A percentile compares a stretch with the other conserved stretches of the same genome.
Conservation (phyloP, 345 rosid genomes). For the Eucalyptus leucophloia region DNA sequence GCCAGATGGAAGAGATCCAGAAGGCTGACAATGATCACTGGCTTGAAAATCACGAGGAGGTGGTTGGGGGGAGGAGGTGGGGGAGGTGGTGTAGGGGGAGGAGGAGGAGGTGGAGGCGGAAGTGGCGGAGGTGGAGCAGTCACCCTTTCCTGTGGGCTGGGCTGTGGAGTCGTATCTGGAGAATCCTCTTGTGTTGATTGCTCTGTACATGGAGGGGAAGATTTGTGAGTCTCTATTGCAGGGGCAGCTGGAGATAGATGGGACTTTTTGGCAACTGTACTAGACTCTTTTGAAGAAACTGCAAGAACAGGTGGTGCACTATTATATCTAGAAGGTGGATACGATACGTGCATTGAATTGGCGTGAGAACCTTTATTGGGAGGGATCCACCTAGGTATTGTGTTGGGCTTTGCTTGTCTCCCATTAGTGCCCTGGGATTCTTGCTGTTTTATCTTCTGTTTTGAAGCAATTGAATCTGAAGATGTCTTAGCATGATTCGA, state of each 20-base stretch:
- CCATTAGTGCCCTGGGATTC: conserved; percentile 40
- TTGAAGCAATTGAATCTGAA: conserved; percentile 32
- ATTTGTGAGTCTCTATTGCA: conserved; percentile 16
- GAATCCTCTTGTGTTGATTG: conserved; percentile 4
- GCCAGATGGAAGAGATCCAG: conserved; percentile 1
- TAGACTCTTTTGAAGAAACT: conserved; percentile 41
- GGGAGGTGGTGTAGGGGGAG: neutral
- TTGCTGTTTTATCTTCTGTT: conserved; percentile 52
- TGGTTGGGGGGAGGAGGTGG: conserved; percentile 12
- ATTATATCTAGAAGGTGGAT: conserved; percentile 68
- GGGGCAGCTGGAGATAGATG: conserved; percentile 9
- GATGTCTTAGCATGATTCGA: conserved; percentile 22
- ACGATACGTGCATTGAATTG: conserved; percentile 71
- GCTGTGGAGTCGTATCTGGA: conserved; percentile 2
- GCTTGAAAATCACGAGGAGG: neutral
- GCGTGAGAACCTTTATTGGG: conserved; percentile 69
- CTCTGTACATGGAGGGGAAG: conserved; percentile 19
- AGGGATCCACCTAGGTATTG: conserved; percentile 78
- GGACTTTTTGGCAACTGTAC: conserved; percentile 14
- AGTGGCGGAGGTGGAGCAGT: conserved; percentile 8
- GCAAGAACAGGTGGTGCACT: conserved; percentile 78
- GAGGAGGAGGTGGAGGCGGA: neutral
- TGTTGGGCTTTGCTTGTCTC: conserved; percentile 68
- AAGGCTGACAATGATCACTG: neutral
- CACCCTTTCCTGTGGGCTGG: conserved; percentile 1